Evolutionary conservation across 2,329 filamentous ascomycete genomes (phyloP).

Genomic region (Neurospora sp.): DNA sequence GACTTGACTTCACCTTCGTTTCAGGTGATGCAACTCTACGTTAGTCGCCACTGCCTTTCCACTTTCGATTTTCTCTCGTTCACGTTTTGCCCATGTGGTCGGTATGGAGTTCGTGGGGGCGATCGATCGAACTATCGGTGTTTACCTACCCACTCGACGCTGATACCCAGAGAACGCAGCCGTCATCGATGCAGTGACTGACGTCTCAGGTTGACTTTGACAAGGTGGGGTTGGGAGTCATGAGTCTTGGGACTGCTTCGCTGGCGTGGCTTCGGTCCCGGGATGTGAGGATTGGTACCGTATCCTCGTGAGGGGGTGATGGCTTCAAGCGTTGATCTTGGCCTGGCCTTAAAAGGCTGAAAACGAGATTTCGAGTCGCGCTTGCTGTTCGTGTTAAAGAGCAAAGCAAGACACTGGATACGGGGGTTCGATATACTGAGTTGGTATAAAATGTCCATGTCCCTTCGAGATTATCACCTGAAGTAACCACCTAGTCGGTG

Average conservation of each 20-base stretch:
- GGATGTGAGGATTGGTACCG: background rate
- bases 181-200: background rate
- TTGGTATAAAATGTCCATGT: background rate
- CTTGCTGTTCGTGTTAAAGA: background rate
- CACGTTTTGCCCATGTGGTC: background rate
- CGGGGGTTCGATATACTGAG: no score
- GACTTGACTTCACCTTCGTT: background rate
- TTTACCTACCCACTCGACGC: background rate
- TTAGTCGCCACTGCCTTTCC: background rate
- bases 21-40: background rate
- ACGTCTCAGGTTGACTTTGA: background rate
- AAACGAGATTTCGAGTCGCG: background rate
- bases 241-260: background rate
- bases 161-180: background rate
- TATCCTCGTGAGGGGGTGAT: background rate
- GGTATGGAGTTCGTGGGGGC: background rate
- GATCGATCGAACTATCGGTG: background rate
- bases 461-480: no score
- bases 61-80: background rate
- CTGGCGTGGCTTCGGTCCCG: background rate
- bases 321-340: background rate
- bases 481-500: no score
- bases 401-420: no score
- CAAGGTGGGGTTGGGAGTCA: background rate
- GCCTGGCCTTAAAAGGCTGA: background rate